These are phyloP conservation scores for Fusarium circinatum DNA, from an alignment of 2,329 filamentous ascomycete genomes.

Conservation along the genomic window DNA sequence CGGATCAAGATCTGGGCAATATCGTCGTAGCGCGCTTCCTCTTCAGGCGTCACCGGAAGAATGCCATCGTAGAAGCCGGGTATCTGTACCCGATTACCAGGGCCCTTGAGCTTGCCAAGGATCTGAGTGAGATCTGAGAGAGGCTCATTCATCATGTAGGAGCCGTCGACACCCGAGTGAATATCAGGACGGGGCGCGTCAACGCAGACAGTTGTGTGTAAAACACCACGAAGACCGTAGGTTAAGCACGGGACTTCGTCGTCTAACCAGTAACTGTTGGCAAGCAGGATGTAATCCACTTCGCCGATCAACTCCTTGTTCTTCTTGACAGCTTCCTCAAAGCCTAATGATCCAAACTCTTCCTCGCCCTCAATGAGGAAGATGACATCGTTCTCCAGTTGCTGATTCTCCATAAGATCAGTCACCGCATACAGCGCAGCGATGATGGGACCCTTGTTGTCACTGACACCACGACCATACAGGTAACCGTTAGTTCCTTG, in stretches of 20 bases:
- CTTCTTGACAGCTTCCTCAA: constrained; percentile 81
- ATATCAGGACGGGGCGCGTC: constrained; percentile 88
- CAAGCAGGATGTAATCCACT: constrained; percentile 92
- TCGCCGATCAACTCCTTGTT: constrained; percentile 88
- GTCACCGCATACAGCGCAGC: constrained; percentile 94
- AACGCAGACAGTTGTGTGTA: constrained; percentile 91
- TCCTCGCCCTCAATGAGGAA: constrained; percentile 98
- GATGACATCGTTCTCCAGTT: constrained; percentile 85
- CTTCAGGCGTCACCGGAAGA: constrained; percentile 76
- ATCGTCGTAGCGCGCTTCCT: constrained; percentile 83
- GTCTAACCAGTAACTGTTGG: constrained; percentile 99
- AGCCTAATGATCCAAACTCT: constrained; percentile 91
- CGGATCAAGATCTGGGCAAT: constrained; percentile 82
- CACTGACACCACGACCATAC: constrained; percentile 94
- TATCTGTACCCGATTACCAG: constrained; percentile 82
- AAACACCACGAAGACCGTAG: constrained; percentile 91
- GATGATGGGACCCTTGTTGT: constrained; percentile 97
- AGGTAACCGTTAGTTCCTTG: constrained; percentile 91
- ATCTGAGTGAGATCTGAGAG: constrained; percentile 90
- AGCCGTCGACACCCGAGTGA: constrained; percentile 97
- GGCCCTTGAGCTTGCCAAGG: constrained; percentile 82
- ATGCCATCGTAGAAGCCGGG: constrained; percentile 91
- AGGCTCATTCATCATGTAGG: constrained; percentile 87
- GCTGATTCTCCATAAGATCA: constrained; percentile 85
- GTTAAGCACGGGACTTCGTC: constrained; percentile 95